A percentile compares a stretch with the other conserved stretches of the same genome.
These are phyloP conservation scores for Geoglossum cookeanum DNA, from an alignment of 2,329 filamentous ascomycete species.

Conservation along the genomic window DNA sequence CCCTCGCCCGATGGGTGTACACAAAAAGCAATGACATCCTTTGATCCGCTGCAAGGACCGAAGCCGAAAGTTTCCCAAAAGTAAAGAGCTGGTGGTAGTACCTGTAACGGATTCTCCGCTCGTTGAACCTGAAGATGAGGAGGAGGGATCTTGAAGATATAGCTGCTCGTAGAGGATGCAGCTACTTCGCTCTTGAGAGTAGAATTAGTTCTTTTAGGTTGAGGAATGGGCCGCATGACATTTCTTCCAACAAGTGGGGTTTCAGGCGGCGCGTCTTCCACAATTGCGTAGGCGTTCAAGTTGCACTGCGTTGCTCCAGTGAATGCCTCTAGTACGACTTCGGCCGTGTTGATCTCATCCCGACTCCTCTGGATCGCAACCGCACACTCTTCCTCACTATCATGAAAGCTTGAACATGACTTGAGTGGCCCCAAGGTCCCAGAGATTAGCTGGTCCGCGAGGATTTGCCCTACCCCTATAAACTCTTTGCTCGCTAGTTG, in stretches of 20 bases:
- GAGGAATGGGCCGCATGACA: background rate
- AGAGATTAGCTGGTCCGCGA: conserved; percentile 49
- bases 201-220: conserved; percentile 13
- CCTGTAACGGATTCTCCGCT: conserved; percentile 47
- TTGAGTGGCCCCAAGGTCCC: conserved; percentile 24
- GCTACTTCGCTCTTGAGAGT: conserved; percentile 7
- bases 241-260: conserved; percentile 9
- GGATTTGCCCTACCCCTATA: conserved; percentile 47
- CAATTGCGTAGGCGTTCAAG: conserved; percentile 14
- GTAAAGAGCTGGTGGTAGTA: conserved; percentile 52
- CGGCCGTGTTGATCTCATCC: background rate
- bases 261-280: conserved; percentile 29
- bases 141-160: conserved; percentile 41
- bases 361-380: background rate
- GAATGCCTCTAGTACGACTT: conserved; percentile 1
- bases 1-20: conserved; percentile 49
- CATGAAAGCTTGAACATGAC: background rate
- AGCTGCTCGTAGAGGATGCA: conserved; percentile 13
- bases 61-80: conserved; percentile 75
- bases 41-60: conserved; percentile 48
- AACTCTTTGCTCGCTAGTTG: conserved; percentile 34
- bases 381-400: background rate
- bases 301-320: conserved; percentile 13
- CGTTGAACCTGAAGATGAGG: conserved; percentile 57
- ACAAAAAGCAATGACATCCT: conserved; percentile 52